phyloP scores from a whole-genome alignment of 768 basidiomycete genomes.

The Mrakia gelida region DNA sequence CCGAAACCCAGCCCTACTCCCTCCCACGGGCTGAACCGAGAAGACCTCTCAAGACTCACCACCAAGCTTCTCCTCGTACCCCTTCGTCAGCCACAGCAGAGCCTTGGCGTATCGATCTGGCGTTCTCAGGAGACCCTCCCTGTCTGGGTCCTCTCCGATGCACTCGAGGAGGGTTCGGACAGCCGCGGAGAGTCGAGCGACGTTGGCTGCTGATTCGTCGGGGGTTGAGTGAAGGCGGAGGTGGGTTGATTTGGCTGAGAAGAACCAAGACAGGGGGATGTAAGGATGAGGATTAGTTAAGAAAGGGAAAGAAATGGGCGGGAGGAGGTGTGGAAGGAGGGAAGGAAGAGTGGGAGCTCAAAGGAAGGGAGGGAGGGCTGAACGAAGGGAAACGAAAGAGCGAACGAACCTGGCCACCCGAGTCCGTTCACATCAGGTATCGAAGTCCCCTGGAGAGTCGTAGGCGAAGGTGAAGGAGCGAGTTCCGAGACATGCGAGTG shows the following conservation, averaged over 20 bases:
- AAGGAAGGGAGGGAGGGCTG: not conserved
- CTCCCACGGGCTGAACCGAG: not conserved
- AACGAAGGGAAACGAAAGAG: too few species aligned
- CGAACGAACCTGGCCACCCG: slow-evolving; percentile 38
- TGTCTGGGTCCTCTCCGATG: slow-evolving; percentile 95
- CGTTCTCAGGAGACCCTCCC: slow-evolving; percentile 85
- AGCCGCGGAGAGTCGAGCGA: slow-evolving; percentile 72
- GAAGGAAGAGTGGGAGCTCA: slow-evolving; percentile 35
- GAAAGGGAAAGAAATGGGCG: not conserved
- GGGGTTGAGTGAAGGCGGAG: slow-evolving; percentile 75
- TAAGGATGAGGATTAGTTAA: not conserved
- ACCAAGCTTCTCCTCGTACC: slow-evolving; percentile 91
- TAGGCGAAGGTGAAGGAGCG: not conserved
- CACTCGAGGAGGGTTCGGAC: slow-evolving; percentile 91
- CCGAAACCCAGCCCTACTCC: too few species aligned
- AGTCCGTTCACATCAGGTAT: slow-evolving; percentile 39
- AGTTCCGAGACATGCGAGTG: slow-evolving; percentile 4
- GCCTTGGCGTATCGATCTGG: slow-evolving; percentile 96
- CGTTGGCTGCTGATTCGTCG: slow-evolving; percentile 64
- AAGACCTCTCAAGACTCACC: slow-evolving; percentile 50
- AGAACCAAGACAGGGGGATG: not conserved
- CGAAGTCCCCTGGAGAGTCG: slow-evolving; percentile 29
- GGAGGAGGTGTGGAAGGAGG: slow-evolving; percentile 31
- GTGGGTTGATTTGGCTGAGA: slow-evolving; percentile 79
- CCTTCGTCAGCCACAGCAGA: slow-evolving; percentile 97